These are phyloP conservation scores for Rhododendron henanense DNA, from an alignment of 148 eudicot genomes.

Conservation along the genomic window DNA sequence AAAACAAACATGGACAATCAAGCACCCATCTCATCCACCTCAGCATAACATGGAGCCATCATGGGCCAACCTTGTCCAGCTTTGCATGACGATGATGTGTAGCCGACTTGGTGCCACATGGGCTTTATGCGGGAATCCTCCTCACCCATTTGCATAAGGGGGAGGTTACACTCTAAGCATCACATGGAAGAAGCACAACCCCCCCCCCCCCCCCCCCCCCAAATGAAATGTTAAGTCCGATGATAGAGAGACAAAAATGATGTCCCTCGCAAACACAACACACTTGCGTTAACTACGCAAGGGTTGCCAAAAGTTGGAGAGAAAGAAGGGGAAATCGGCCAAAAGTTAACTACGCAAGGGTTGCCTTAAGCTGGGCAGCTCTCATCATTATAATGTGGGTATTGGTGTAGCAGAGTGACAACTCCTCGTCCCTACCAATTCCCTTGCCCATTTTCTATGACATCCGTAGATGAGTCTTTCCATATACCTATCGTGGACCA, in stretches of 20 bases:
- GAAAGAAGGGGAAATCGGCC: background rate
- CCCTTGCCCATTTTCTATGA: background rate
- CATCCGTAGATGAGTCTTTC: background rate
- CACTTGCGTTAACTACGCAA: background rate
- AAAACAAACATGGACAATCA: background rate
- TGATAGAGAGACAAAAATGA: background rate
- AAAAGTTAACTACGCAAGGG: background rate
- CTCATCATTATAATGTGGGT: background rate
- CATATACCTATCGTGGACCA: background rate
- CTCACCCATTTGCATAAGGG: background rate
- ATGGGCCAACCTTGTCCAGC: background rate
- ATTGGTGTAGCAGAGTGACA: background rate
- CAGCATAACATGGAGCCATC: background rate
- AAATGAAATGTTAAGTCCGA: background rate
- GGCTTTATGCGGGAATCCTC: background rate
- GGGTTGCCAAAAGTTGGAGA: background rate
- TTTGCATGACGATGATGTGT: background rate
- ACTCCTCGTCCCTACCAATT: background rate
- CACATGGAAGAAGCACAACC: background rate
- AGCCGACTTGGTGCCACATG: background rate
- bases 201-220: background rate
- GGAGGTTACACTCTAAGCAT: background rate
- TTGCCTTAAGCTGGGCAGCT: background rate
- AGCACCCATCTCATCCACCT: background rate
- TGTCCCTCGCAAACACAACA: background rate